A percentile compares a stretch with the other conserved stretches of the same genome.
Conservation (phyloP, 2,329 filamentous ascomycete species). For the Exophiala sp. region DNA sequence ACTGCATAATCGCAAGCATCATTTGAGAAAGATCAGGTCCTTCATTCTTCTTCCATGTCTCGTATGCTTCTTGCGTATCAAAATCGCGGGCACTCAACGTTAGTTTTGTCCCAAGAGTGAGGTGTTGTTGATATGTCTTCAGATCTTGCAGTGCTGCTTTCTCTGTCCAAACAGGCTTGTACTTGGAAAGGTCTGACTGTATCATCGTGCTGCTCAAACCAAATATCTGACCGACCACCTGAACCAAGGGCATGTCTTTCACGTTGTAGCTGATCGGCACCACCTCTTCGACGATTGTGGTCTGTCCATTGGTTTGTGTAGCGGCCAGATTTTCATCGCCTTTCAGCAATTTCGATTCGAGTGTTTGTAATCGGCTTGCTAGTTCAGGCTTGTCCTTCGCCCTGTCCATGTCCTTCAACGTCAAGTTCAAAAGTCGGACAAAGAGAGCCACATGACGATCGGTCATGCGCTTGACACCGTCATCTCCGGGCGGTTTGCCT, state of each 20-base stretch:
- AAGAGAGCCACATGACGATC: conserved; percentile 95
- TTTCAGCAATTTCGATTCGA: conserved; percentile 90
- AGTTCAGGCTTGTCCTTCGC: conserved; percentile 82
- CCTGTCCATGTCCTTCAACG: conserved; percentile 79
- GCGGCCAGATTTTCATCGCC: conserved; percentile 86
- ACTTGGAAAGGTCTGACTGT: conserved; percentile 80
- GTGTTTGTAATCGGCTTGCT: conserved; percentile 68
- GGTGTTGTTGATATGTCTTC: conserved; percentile 85
- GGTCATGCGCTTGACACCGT: conserved; percentile 85
- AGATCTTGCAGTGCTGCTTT: conserved; percentile 86
- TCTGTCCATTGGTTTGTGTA: conserved; percentile 51
- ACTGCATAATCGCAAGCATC: conserved; percentile 85
- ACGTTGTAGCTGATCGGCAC: conserved; percentile 85
- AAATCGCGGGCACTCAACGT: conserved; percentile 84
- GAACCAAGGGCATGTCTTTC: conserved; percentile 93
- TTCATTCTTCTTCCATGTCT: conserved; percentile 89
- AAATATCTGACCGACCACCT: conserved; percentile 82
- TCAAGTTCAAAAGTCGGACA: conserved; percentile 76
- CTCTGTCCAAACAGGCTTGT: conserved; percentile 82
- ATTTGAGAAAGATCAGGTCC: conserved; percentile 82
- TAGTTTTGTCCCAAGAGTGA: conserved; percentile 73
- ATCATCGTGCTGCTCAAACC: conserved; percentile 73
- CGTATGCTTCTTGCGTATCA: conserved; percentile 81
- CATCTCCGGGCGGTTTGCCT: conserved; percentile 71
- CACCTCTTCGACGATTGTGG: conserved; percentile 71